phyloP scores from a whole-genome alignment of 306 rosid genomes.

The Cercis canadensis region DNA sequence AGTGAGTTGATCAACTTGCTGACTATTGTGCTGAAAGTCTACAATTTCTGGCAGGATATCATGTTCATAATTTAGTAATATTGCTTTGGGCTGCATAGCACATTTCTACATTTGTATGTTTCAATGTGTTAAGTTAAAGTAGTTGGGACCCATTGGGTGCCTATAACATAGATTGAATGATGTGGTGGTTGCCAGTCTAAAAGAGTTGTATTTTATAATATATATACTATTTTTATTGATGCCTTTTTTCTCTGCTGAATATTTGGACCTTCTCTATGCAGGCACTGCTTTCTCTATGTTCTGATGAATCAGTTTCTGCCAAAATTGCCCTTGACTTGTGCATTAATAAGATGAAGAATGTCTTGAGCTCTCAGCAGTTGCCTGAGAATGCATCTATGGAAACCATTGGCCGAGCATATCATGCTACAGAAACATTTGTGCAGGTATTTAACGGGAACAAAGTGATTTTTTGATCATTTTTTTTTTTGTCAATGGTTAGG shows the following conservation, averaged over 20 bases:
- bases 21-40: slow-evolving; percentile 13
- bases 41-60: background rate
- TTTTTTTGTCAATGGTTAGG: slow-evolving; percentile 1
- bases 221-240: slow-evolving; percentile 27
- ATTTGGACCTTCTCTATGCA: slow-evolving; percentile 51
- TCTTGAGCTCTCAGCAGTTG: slow-evolving; percentile 82
- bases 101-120: slow-evolving; percentile 27
- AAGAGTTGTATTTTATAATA: background rate
- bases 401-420: slow-evolving; percentile 93
- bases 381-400: slow-evolving; percentile 94
- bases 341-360: slow-evolving; percentile 90
- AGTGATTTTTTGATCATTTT: slow-evolving; percentile 21
- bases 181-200: background rate
- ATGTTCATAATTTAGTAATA: slow-evolving; percentile 11
- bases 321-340: slow-evolving; percentile 92
- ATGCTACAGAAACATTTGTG: slow-evolving; percentile 93
- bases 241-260: slow-evolving; percentile 37
- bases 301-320: slow-evolving; percentile 86
- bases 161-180: background rate
- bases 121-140: background rate
- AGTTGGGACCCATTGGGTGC: slow-evolving; percentile 11
- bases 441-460: slow-evolving; percentile 63
- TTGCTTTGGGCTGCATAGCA: slow-evolving; percentile 26
- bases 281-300: slow-evolving; percentile 92
- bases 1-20: slow-evolving; percentile 31